Evolutionary conservation across 768 basidiomycete genomes (phyloP).

Genomic region (Leccinum broughii): DNA sequence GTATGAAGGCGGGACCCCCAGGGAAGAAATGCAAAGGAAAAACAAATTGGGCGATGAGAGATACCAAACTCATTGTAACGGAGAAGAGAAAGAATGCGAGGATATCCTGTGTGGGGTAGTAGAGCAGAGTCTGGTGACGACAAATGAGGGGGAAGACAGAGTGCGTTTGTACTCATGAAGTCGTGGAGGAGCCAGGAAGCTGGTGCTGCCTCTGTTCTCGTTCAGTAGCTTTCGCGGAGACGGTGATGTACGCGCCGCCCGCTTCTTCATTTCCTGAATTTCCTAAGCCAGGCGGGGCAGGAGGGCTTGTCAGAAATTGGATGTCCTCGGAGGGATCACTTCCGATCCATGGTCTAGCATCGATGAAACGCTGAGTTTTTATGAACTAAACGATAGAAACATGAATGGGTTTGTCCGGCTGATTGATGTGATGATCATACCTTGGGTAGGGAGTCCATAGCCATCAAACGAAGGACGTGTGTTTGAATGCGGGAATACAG

Average conservation of each 20-base stretch:
- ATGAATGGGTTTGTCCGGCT: conserved; percentile 12
- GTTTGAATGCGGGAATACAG: conserved; percentile 96
- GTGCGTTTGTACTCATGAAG: conserved; percentile 30
- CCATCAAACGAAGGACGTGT: conserved; percentile 97
- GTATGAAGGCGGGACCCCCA: conserved; percentile 27
- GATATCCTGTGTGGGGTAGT: conserved; percentile 32
- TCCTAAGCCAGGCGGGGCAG: conserved; percentile 70
- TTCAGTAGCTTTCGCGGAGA: conserved; percentile 79
- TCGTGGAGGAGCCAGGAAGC: conserved; percentile 26
- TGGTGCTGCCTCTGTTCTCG: conserved; percentile 43
- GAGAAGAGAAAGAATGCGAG: conserved; percentile 21
- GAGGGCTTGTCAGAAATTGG: conserved; percentile 53
- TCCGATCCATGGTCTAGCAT: conserved; percentile 76
- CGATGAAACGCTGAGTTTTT: conserved; percentile 80
- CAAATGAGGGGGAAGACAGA: conserved; percentile 11
- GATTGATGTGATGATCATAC: conserved; percentile 39
- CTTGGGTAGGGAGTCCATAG: conserved; percentile 98
- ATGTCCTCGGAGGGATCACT: conserved; percentile 71
- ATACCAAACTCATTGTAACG: conserved; percentile 24
- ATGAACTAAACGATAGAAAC: conserved; percentile 59
- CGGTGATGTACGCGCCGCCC: conserved; percentile 84
- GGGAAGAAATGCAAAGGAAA: conserved; percentile 22
- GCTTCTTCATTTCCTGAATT: conserved; percentile 61
- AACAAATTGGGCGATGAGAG: conserved; percentile 25
- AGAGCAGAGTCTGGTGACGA: conserved; percentile 23